phyloP scores from a whole-genome alignment of 176 grass and related monocot species.

The Musa troglodytarum region DNA sequence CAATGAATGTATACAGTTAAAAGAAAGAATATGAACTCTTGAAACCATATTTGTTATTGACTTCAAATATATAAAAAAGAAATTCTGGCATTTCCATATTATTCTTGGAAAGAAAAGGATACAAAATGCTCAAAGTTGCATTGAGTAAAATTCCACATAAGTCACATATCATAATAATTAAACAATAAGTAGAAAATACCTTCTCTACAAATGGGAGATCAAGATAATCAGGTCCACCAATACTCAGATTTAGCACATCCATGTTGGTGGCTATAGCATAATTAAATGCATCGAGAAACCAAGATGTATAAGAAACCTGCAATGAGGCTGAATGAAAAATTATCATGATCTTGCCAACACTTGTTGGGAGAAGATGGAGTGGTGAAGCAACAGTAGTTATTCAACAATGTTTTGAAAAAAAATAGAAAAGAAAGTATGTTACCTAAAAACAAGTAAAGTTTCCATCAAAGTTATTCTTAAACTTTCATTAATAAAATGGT shows the following conservation, averaged over 20 bases:
- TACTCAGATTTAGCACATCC: constrained; percentile 98
- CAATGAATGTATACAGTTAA: too few relatives aligned
- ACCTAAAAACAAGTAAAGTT: not conserved
- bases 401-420: not conserved
- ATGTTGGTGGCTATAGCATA: constrained; percentile 91
- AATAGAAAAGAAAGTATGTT: not conserved
- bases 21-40: too few relatives aligned
- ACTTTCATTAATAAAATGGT: too few relatives aligned
- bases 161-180: not conserved
- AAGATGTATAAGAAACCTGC: constrained; percentile 99
- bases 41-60: too few relatives aligned
- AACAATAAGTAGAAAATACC: constrained; percentile 25
- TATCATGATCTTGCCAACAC: constrained; percentile 77
- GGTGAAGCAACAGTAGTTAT: not conserved
- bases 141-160: not conserved
- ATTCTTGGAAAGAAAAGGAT: not conserved
- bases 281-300: constrained; percentile 99
- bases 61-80: not conserved
- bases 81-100: not conserved
- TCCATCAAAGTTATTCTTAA: too few relatives aligned
- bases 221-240: constrained; percentile 88
- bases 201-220: constrained; percentile 99
- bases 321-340: constrained; percentile 61
- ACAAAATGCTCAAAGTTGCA: not conserved
- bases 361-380: not conserved